Evolutionary conservation across 345 rosid genomes (phyloP), one percentile per base, ranked within the genome.

Genomic region (Eucalyptus tenuipes): DNA sequence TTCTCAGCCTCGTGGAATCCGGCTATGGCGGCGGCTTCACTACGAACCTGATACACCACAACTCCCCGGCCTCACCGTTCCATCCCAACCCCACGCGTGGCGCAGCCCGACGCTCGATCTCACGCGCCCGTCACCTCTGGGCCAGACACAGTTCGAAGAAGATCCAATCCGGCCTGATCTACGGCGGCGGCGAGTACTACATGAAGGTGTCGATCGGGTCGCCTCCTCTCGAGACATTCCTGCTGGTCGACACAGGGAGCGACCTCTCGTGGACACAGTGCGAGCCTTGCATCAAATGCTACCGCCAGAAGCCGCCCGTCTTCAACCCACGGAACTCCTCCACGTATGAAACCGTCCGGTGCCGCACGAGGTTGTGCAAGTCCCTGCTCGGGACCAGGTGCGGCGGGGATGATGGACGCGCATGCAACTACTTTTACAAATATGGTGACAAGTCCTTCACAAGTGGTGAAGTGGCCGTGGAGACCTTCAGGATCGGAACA

Each of bases 401-500:
- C 15, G n/a, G 66, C n/a, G 66, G 66, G n/a, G n/a, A 59, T 3
- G 66, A 59, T 27, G 66, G n/a, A 59, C 0, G 7, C 66, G 3
- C n/a, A 0, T 25, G 66, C 66, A 59, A 59, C n/a, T 59, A 59
- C 66, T 25, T 55, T 4, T 55, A 55, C 61, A 10, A 25, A 25
- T 59, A 25, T 14, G 66, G 15, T 59, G 66, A 59, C 66, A 3
- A 11, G 66, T 59, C 66, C 15, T 59, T 25, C 66, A 59, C 66
- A 0, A 59, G 14, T 0, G 66, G 66, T 59, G 66, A 25, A 27
- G 14, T 59, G 66, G n/a, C 66, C 31, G 0, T 59, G 66, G 66
- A 59, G 66, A 59, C 66, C 66, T 59, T 59, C 66, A 59, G 3
- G 66, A 25, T 59, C 14, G 66, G 66, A 59, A 59, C 66, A 59